Conservation (phyloP, 805 yeast genomes). For the Komagataella mondaviorum region DNA sequence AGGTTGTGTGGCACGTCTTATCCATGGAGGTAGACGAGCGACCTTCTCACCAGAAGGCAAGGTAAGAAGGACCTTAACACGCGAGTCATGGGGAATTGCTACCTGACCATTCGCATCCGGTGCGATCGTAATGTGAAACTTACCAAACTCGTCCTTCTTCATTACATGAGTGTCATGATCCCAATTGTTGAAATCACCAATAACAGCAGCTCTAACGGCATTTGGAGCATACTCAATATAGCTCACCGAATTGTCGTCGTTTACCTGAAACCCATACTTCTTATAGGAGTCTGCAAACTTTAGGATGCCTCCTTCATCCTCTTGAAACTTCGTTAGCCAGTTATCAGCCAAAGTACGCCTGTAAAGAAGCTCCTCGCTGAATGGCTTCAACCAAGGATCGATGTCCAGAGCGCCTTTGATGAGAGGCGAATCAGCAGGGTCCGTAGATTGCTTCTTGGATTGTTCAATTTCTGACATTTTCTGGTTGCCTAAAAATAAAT, state of each 20-base stretch:
- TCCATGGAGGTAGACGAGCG: conserved; percentile 86
- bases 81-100: conserved; percentile 73
- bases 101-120: conserved; percentile 33
- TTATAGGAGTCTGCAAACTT: conserved; percentile 69
- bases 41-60: conserved; percentile 56
- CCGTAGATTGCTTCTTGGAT: conserved; percentile 6
- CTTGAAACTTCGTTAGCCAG: conserved; percentile 43
- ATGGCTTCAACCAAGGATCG: conserved; percentile 86
- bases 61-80: conserved; percentile 56
- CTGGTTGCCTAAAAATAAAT: not conserved
- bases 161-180: conserved; percentile 39
- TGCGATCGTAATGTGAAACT: conserved; percentile 50
- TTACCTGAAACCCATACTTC: conserved; percentile 64
- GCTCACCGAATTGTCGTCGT: conserved; percentile 36
- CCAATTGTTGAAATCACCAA: conserved; percentile 93
- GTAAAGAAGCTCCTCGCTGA: conserved; percentile 47
- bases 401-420: conserved; percentile 50
- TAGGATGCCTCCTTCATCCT: conserved; percentile 50
- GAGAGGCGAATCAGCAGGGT: conserved; percentile 2
- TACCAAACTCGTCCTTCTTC: conserved; percentile 54
- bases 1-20: conserved; percentile 68
- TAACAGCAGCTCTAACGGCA: conserved; percentile 60
- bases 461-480: not conserved
- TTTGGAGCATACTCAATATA: conserved; percentile 88
- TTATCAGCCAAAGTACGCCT: conserved; percentile 55